Conservation (phyloP, 2,329 filamentous ascomycete species). For the Exophiala dermatitidis region DNA sequence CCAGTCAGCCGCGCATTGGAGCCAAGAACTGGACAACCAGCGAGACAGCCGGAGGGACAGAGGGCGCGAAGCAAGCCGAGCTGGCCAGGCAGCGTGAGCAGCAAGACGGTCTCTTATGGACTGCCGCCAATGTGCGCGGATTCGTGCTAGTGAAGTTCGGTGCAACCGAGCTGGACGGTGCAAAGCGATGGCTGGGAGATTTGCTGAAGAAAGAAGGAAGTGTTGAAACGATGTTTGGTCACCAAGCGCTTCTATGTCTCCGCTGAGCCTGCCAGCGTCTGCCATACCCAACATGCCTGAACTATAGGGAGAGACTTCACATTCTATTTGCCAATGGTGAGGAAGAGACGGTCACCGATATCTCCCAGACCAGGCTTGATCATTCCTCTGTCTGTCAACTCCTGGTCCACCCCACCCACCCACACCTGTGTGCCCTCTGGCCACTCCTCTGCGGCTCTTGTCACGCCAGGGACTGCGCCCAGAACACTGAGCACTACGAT, state of each 20-base stretch:
- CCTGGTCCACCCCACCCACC: conserved; percentile 70
- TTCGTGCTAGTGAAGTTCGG: conserved; percentile 91
- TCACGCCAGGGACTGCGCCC: conserved; percentile 64
- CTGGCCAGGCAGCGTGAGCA: conserved; percentile 47
- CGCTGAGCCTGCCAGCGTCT: conserved; percentile 33
- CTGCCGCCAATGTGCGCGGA: conserved; percentile 68
- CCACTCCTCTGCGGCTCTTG: conserved; percentile 68
- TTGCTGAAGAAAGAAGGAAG: conserved; percentile 71
- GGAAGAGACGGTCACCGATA: conserved; percentile 80
- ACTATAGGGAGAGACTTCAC: not conserved
- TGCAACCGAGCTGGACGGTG: conserved; percentile 71
- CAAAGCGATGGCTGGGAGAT: conserved; percentile 67
- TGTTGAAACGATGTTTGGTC: conserved; percentile 64
- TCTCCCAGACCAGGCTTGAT: conserved; percentile 84
- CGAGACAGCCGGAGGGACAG: conserved; percentile 21
- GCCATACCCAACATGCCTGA: not conserved
- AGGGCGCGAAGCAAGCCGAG: conserved; percentile 20
- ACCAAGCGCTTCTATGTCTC: conserved; percentile 72
- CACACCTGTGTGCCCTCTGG: conserved; percentile 55
- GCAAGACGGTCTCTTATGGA: conserved; percentile 63
- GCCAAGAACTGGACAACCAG: conserved; percentile 61
- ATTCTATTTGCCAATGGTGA: conserved; percentile 75
- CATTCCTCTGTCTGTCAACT: conserved; percentile 74
- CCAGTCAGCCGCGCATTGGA: conserved; percentile 70
- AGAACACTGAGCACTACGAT: conserved; percentile 72